Evolutionary conservation across 2,329 filamentous ascomycete genomes (phyloP), one percentile per base, ranked within the genome.

Genomic region (Alternaria conjuncta): DNA sequence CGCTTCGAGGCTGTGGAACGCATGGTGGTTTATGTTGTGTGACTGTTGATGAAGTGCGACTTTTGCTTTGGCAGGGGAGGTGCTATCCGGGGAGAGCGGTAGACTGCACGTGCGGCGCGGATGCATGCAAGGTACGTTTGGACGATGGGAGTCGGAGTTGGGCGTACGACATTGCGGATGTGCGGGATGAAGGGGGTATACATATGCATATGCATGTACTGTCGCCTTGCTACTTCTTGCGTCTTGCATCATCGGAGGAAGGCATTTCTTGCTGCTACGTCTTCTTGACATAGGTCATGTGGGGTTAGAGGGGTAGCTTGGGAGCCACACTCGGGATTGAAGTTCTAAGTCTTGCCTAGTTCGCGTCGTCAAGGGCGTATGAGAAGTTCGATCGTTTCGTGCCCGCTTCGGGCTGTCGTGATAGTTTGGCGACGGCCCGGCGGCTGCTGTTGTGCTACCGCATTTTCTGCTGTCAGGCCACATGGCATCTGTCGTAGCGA

Each of bases 1-100:
- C 21, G 57, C 6, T 20, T 44, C 20, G 44, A 28, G 28, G 53
- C 1, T 41, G 58, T 43, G 21, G 44, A 23, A 55, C 45, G 54
- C 50, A 55, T 61, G 28, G 30, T 50, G 25, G n/a, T 55, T 25
- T 36, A 53, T 18, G 49, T 11, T 41, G 49, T 60, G 57, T 41
- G 32, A 46, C 49, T 30, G 15, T 23, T 25, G 36, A 32, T 13
- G 36, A 15, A 55, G 18, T 44, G n/a, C 6, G 6, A 8, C 26
- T 23, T 32, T 12, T 23, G 32, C n/a, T 41, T 41, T 41, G 36
- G n/a, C 36, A 41, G 44, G 45, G 23, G 25, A 32, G 25, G 13
- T 23, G 18, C n/a, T 36, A 53, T 53, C 6, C 13, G 20, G 28
- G 28, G 30, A 41, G 49, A n/a, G 23, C 21, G 30, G 10, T 10